phyloP scores from a whole-genome alignment of 768 basidiomycete genomes.

The Calvatia gigantea region DNA sequence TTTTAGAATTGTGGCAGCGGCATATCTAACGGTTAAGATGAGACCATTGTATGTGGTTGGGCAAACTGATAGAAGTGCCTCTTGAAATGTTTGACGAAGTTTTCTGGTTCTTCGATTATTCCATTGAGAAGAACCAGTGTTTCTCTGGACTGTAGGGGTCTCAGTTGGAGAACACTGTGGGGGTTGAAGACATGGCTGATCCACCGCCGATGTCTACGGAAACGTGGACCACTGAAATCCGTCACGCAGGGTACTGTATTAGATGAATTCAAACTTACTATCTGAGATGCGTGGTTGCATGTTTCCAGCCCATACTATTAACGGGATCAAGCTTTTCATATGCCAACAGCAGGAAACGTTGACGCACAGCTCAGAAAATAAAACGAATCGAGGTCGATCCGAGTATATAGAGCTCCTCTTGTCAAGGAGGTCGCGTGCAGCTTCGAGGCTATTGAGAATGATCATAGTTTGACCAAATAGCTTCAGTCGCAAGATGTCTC shows the following conservation, averaged over 20 bases:
- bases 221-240: constrained; percentile 39
- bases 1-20: constrained; percentile 44
- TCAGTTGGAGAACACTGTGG: constrained; percentile 33
- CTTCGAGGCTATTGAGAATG: constrained; percentile 44
- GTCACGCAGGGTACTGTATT: background rate
- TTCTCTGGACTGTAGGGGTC: constrained; percentile 41
- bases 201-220: constrained; percentile 49
- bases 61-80: constrained; percentile 24
- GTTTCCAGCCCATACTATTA: constrained; percentile 46
- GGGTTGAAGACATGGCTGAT: constrained; percentile 48
- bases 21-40: constrained; percentile 30
- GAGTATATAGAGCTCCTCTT: constrained; percentile 54
- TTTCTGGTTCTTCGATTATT: constrained; percentile 33
- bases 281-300: constrained; percentile 43
- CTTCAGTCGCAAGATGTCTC: constrained; percentile 38
- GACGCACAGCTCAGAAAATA: constrained; percentile 45
- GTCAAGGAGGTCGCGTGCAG: constrained; percentile 46
- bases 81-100: constrained; percentile 40
- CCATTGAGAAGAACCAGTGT: constrained; percentile 37
- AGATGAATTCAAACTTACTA: constrained; percentile 31
- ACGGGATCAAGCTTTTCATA: constrained; percentile 2
- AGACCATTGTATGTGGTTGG: background rate
- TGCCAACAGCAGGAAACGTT: background rate
- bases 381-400: constrained; percentile 44
- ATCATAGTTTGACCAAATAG: constrained; percentile 45